Conservation (phyloP, 768 basidiomycete species). For the Chiua virens region DNA sequence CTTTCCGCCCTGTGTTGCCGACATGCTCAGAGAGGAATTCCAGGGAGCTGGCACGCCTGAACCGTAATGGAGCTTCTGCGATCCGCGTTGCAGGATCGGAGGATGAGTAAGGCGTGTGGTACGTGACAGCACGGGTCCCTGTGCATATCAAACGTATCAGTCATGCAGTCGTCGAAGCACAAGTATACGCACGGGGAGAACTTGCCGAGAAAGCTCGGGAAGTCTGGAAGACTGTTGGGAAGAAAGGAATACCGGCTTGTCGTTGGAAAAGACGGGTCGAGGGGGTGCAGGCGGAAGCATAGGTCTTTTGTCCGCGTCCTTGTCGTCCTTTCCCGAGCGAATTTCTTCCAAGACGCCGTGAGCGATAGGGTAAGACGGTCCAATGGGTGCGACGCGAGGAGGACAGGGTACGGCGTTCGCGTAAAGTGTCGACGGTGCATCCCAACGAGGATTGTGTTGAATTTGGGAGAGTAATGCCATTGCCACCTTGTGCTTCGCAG, state of each 20-base stretch:
- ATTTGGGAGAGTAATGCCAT: constrained; percentile 64
- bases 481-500: constrained; percentile 71
- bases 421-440: constrained; percentile 64
- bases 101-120: constrained; percentile 68
- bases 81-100: constrained; percentile 52
- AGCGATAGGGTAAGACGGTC: constrained; percentile 64
- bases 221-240: constrained; percentile 65
- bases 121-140: constrained; percentile 58
- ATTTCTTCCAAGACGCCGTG: constrained; percentile 30
- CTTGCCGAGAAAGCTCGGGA: constrained; percentile 63
- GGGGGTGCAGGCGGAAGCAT: constrained; percentile 38
- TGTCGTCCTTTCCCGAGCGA: constrained; percentile 45
- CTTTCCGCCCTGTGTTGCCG: constrained; percentile 21
- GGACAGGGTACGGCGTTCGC: constrained; percentile 56
- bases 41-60: constrained; percentile 42
- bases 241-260: constrained; percentile 61
- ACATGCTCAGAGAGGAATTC: constrained; percentile 35
- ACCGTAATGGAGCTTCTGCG: constrained; percentile 43
- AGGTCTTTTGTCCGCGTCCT: constrained; percentile 47
- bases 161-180: not conserved
- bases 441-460: constrained; percentile 63
- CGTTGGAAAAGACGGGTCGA: constrained; percentile 41
- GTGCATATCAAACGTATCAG: constrained; percentile 9
- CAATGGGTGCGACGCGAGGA: constrained; percentile 62
- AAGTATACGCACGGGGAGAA: constrained; percentile 58